Evolutionary conservation across 148 eudicot species (phyloP).

Genomic region (Cornus controversa): DNA sequence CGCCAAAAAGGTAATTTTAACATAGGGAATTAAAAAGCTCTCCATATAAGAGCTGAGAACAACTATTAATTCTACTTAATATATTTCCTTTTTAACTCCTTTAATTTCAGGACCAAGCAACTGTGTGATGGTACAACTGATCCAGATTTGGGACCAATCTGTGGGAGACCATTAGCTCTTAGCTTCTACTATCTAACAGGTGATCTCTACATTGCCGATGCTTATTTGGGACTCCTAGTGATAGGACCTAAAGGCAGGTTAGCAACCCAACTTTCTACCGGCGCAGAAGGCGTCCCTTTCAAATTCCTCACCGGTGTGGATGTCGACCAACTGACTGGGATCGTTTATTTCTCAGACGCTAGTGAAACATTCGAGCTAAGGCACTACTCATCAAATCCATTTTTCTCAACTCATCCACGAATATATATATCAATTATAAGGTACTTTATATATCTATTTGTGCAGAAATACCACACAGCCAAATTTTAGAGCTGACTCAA

Average conservation of each 20-base stretch:
- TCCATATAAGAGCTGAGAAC: too few relatives aligned
- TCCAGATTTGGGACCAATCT: not conserved
- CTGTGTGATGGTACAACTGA: slow-evolving; percentile 5
- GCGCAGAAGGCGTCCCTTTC: slow-evolving; percentile 6
- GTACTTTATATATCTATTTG: too few relatives aligned
- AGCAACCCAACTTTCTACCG: slow-evolving; percentile 1
- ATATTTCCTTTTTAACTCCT: too few relatives aligned
- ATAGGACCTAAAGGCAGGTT: slow-evolving; percentile 7
- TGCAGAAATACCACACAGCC: slow-evolving; percentile 7
- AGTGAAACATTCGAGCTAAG: not conserved
- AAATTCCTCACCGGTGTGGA: not conserved
- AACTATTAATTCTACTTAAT: too few relatives aligned
- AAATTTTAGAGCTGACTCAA: not conserved
- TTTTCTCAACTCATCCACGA: not conserved
- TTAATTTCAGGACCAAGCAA: slow-evolving; percentile 15
- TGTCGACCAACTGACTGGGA: not conserved
- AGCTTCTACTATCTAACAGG: not conserved
- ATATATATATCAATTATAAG: too few relatives aligned
- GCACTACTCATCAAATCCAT: not conserved
- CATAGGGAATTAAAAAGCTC: too few relatives aligned
- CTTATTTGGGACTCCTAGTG: not conserved
- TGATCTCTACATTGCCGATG: not conserved
- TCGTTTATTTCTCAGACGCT: slow-evolving; percentile 3
- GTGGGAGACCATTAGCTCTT: slow-evolving; percentile 5
- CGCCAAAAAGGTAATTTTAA: slow-evolving; percentile 13